Conservation (phyloP, 768 basidiomycete genomes). For the Lactifluus volemus region DNA sequence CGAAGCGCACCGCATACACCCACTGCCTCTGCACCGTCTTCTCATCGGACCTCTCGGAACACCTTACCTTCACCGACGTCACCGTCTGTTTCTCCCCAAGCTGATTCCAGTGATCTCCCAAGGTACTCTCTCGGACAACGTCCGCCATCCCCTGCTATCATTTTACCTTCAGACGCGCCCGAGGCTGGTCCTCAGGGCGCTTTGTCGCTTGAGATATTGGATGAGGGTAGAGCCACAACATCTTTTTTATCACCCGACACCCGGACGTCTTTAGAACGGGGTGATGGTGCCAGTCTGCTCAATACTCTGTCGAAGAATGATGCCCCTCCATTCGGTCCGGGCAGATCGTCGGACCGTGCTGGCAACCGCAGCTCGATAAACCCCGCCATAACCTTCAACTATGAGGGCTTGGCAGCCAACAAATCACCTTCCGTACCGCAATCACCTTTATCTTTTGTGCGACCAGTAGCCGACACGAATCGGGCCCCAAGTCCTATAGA, state of each 20-base stretch:
- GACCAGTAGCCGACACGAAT: background rate
- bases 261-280: slow-evolving; percentile 23
- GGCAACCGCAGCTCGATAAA: slow-evolving; percentile 49
- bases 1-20: background rate
- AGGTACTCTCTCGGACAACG: background rate
- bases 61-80: background rate
- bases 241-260: slow-evolving; percentile 19
- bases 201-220: background rate
- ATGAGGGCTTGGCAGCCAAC: slow-evolving; percentile 2
- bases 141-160: slow-evolving; percentile 4
- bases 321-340: slow-evolving; percentile 20
- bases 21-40: background rate
- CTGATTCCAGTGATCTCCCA: background rate
- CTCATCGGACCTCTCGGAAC: background rate
- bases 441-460: background rate
- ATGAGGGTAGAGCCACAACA: background rate
- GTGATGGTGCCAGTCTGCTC: slow-evolving; percentile 34
- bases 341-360: slow-evolving; percentile 28
- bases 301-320: slow-evolving; percentile 27
- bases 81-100: background rate
- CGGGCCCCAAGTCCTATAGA: background rate
- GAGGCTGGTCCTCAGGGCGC: slow-evolving; percentile 13
- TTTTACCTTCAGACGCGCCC: background rate
- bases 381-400: slow-evolving; percentile 36
- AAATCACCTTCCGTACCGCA: slow-evolving; percentile 7